These are phyloP conservation scores for Kregervanrija fluxuum DNA, from an alignment of 805 yeast species.

Conservation along the genomic window DNA sequence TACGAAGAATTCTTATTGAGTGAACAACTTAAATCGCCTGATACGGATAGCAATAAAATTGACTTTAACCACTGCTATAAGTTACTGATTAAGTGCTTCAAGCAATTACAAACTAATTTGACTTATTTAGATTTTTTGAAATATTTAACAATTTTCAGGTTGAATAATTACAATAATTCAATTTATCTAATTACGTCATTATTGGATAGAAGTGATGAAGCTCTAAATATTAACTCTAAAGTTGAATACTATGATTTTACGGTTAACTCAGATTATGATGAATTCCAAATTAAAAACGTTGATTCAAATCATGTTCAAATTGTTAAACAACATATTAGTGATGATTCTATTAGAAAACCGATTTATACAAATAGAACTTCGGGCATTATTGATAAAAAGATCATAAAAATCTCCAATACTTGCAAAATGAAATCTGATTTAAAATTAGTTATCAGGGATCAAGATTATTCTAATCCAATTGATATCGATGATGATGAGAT, in stretches of 20 bases:
- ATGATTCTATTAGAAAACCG: constrained; percentile 16
- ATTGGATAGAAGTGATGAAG: not conserved
- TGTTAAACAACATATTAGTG: constrained; percentile 16
- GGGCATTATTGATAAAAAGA: constrained; percentile 11
- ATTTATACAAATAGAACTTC: constrained; percentile 15
- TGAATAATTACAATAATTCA: constrained; percentile 22
- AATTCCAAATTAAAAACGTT: constrained; percentile 17
- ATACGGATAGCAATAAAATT: not conserved
- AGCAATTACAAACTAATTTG: constrained; percentile 10
- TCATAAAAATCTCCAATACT: constrained; percentile 16
- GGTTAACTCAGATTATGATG: constrained; percentile 16
- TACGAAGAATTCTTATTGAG: constrained; percentile 9
- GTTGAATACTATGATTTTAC: constrained; percentile 12
- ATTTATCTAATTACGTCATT: constrained; percentile 20
- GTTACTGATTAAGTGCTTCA: constrained; percentile 17
- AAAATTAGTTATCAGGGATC: constrained; percentile 4
- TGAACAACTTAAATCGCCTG: not conserved
- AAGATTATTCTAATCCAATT: constrained; percentile 10
- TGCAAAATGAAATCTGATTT: constrained; percentile 1
- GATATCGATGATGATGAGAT: constrained; percentile 12
- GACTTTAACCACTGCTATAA: constrained; percentile 10
- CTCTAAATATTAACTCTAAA: constrained; percentile 10
- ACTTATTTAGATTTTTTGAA: constrained; percentile 14
- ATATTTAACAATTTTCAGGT: constrained; percentile 16
- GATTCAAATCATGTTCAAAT: constrained; percentile 16